These are phyloP conservation scores for Pyracantha coccinea DNA, from an alignment of 331 rosid genomes.

Conservation along the genomic window DNA sequence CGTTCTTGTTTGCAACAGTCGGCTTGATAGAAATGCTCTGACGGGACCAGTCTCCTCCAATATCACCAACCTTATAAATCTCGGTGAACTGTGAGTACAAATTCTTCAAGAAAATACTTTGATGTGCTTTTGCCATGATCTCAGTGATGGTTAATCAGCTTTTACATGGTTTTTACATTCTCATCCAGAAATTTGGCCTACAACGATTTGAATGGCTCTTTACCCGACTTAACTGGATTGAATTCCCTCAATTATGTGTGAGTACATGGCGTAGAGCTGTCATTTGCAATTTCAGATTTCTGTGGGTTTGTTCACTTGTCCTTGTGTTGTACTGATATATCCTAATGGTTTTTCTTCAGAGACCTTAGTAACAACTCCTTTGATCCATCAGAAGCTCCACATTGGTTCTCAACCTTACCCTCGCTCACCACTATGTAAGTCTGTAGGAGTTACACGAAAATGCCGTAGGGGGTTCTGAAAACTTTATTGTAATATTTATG, in stretches of 20 bases:
- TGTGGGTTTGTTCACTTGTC: too few species aligned
- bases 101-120: background rate
- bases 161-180: background rate
- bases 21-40: constrained; percentile 83
- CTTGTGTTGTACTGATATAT: constrained; percentile 6
- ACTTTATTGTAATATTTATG: constrained; percentile 11
- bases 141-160: background rate
- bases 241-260: constrained; percentile 63
- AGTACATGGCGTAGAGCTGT: constrained; percentile 19
- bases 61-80: constrained; percentile 54
- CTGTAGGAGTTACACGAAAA: background rate
- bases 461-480: too few species aligned
- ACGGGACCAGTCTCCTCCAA: constrained; percentile 60
- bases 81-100: constrained; percentile 71
- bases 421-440: constrained; percentile 86
- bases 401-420: constrained; percentile 56
- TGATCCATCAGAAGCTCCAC: constrained; percentile 56
- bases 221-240: constrained; percentile 71
- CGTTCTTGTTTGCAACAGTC: constrained; percentile 44
- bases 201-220: constrained; percentile 52
- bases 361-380: constrained; percentile 90
- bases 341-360: constrained; percentile 26
- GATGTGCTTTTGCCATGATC: background rate
- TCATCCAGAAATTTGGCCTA: constrained; percentile 66
- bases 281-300: constrained; percentile 10